Conservation (phyloP, 306 rosid species). For the Cajanus cajan region DNA sequence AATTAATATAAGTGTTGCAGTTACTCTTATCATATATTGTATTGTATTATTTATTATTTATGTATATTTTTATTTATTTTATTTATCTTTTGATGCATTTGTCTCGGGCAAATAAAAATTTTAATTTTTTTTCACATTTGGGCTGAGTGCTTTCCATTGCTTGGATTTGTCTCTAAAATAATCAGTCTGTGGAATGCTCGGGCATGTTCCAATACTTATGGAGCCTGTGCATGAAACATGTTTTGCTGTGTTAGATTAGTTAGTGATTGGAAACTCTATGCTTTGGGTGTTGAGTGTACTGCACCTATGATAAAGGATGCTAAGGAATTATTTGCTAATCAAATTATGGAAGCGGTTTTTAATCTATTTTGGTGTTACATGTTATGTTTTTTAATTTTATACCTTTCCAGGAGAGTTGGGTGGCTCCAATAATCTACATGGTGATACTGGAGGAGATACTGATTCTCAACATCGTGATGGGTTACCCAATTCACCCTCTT, state of each 20-base stretch:
- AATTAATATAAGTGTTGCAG: too few species aligned
- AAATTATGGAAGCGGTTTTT: background rate
- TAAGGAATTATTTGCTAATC: background rate
- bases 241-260: slow-evolving; percentile 5
- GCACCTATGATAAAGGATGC: background rate
- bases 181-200: background rate
- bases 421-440: slow-evolving; percentile 76
- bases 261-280: background rate
- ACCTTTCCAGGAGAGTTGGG: slow-evolving; percentile 79
- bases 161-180: background rate
- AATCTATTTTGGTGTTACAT: background rate
- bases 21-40: too few species aligned
- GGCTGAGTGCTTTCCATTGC: background rate
- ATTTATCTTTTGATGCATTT: background rate
- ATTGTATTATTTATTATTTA: too few species aligned
- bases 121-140: background rate
- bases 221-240: background rate
- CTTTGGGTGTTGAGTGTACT: background rate
- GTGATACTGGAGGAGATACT: slow-evolving; percentile 72
- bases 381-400: slow-evolving; percentile 9
- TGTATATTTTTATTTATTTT: too few species aligned
- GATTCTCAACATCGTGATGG: slow-evolving; percentile 61
- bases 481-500: slow-evolving; percentile 93
- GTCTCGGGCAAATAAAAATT: background rate
- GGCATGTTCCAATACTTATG: background rate